Evolutionary conservation across 2,329 filamentous ascomycete species (phyloP).

Genomic region (Cyphellophora europaea): DNA sequence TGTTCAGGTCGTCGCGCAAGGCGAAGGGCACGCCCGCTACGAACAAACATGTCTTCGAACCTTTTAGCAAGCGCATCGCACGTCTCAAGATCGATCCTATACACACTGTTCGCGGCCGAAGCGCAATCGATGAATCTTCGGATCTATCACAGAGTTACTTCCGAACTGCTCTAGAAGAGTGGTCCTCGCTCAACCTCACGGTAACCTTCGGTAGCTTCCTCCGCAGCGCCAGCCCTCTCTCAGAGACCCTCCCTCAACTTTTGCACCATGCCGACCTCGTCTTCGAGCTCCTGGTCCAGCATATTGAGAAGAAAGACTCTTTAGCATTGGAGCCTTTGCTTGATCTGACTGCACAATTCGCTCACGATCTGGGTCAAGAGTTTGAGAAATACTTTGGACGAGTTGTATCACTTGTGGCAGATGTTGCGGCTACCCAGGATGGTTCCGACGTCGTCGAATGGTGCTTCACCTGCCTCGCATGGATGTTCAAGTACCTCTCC

Average conservation of each 20-base stretch:
- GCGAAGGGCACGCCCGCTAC: conserved; percentile 40
- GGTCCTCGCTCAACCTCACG: conserved; percentile 85
- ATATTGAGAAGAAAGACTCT: conserved; percentile 68
- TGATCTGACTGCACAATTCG: conserved; percentile 81
- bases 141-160: conserved; percentile 74
- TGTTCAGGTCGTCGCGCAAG: conserved; percentile 58
- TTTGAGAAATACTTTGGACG: conserved; percentile 84
- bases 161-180: conserved; percentile 70
- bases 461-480: conserved; percentile 89
- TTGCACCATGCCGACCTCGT: conserved; percentile 83
- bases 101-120: conserved; percentile 62
- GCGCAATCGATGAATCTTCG: conserved; percentile 67
- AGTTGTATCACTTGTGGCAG: conserved; percentile 65
- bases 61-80: conserved; percentile 80
- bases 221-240: conserved; percentile 64
- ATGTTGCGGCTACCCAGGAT: conserved; percentile 66
- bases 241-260: conserved; percentile 84
- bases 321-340: conserved; percentile 78
- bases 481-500: conserved; percentile 94
- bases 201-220: conserved; percentile 70
- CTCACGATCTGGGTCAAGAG: conserved; percentile 77
- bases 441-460: conserved; percentile 91
- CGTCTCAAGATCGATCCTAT: conserved; percentile 91
- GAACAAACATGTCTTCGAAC: conserved; percentile 82
- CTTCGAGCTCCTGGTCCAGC: conserved; percentile 63